phyloP scores from a whole-genome alignment of 176 grass and related monocot genomes.

The bread wheat (Triticum aestivum) region DNA sequence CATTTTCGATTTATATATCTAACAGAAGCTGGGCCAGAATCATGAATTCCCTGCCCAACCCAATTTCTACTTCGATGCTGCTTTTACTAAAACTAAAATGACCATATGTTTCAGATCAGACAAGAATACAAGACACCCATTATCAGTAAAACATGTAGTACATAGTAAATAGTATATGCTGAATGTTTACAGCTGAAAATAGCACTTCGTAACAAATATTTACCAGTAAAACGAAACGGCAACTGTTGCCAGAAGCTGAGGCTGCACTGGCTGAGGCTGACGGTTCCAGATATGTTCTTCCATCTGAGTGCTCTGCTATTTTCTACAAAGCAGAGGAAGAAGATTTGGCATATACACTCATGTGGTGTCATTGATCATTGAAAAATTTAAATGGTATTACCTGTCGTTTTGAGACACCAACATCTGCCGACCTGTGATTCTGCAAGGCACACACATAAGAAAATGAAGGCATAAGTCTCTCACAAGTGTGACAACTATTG shows the following conservation, averaged over 20 bases:
- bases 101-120: background rate
- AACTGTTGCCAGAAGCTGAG: slow-evolving; percentile 21
- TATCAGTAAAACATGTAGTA: background rate
- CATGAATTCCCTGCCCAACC: background rate
- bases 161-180: background rate
- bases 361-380: background rate
- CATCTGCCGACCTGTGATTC: slow-evolving; percentile 44
- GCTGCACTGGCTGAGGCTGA: slow-evolving; percentile 13
- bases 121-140: background rate
- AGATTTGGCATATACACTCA: background rate
- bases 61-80: background rate
- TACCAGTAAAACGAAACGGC: slow-evolving; percentile 53
- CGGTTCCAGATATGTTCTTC: slow-evolving; percentile 23
- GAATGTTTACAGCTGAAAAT: slow-evolving; percentile 1
- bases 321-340: slow-evolving; percentile 48
- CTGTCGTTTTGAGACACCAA: slow-evolving; percentile 47
- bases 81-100: background rate
- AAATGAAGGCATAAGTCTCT: background rate
- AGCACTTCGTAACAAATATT: background rate
- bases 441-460: slow-evolving; percentile 28
- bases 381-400: slow-evolving; percentile 35
- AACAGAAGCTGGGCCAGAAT: background rate
- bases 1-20: background rate
- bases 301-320: slow-evolving; percentile 39
- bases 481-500: background rate